phyloP scores from a whole-genome alignment of 768 basidiomycete species.

The Amanita exitialis region DNA sequence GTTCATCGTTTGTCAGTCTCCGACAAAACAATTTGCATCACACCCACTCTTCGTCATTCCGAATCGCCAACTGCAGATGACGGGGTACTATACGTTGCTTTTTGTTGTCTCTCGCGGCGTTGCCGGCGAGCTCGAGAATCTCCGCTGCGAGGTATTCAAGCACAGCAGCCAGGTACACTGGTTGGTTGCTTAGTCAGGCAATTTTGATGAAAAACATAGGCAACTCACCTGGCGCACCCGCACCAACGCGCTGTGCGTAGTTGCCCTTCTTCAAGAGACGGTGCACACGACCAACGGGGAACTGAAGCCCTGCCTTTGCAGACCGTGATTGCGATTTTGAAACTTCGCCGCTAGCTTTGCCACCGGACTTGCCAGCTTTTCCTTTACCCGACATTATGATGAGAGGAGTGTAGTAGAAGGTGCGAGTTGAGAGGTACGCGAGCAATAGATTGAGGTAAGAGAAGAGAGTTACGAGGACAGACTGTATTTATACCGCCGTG shows the following conservation, averaged over 20 bases:
- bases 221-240: constrained; percentile 68
- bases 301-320: constrained; percentile 67
- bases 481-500: constrained; percentile 25
- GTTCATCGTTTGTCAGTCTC: not conserved
- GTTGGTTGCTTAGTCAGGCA: constrained; percentile 4
- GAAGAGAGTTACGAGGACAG: constrained; percentile 14
- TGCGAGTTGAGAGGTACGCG: not conserved
- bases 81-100: constrained; percentile 93
- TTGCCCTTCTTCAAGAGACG: constrained; percentile 83
- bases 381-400: constrained; percentile 42
- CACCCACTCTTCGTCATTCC: constrained; percentile 76
- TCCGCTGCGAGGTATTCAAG: constrained; percentile 91
- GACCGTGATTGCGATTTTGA: constrained; percentile 60
- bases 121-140: constrained; percentile 87
- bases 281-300: constrained; percentile 90
- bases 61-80: constrained; percentile 86
- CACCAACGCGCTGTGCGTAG: constrained; percentile 82
- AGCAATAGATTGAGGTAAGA: constrained; percentile 5
- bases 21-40: not conserved
- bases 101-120: constrained; percentile 76
- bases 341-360: constrained; percentile 36
- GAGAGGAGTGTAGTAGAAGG: constrained; percentile 10
- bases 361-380: constrained; percentile 33
- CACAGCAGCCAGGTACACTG: constrained; percentile 85
- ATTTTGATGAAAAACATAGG: not conserved